Conservation (phyloP, 2,329 filamentous ascomycete species). For the Hypoxylon sp. region DNA sequence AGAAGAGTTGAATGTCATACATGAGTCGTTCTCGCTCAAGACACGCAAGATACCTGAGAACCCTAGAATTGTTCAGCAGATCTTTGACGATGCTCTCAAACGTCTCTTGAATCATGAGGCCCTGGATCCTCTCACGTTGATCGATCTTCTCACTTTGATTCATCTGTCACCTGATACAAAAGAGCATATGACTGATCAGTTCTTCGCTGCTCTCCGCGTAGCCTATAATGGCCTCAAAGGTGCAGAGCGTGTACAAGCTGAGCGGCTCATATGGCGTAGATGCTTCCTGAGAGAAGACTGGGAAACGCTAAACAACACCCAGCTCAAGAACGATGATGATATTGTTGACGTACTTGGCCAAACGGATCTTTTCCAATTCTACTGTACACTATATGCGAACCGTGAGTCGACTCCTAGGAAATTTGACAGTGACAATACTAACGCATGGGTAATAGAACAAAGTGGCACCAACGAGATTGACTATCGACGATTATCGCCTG, state of each 20-base stretch:
- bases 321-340: slow-evolving; percentile 74
- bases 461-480: slow-evolving; percentile 54
- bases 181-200: slow-evolving; percentile 72
- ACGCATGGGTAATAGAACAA: slow-evolving; percentile 44
- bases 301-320: slow-evolving; percentile 79
- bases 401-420: slow-evolving; percentile 59
- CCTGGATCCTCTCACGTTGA: slow-evolving; percentile 70
- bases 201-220: slow-evolving; percentile 75
- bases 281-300: slow-evolving; percentile 87
- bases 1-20: slow-evolving; percentile 78
- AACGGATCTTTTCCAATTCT: slow-evolving; percentile 74
- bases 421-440: slow-evolving; percentile 12
- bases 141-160: slow-evolving; percentile 84
- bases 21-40: slow-evolving; percentile 70
- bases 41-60: slow-evolving; percentile 63
- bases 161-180: slow-evolving; percentile 52
- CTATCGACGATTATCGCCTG: slow-evolving; percentile 59
- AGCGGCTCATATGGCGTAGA: slow-evolving; percentile 82
- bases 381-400: slow-evolving; percentile 69
- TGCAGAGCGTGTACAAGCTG: slow-evolving; percentile 66
- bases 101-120: slow-evolving; percentile 76
- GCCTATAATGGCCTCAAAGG: slow-evolving; percentile 63
- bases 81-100: slow-evolving; percentile 76
- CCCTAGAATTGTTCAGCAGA: slow-evolving; percentile 70
- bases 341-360: slow-evolving; percentile 68